Base-by-base conservation (phyloP, 2,329 filamentous ascomycete species). In the Alternaria brassicicola region DNA sequence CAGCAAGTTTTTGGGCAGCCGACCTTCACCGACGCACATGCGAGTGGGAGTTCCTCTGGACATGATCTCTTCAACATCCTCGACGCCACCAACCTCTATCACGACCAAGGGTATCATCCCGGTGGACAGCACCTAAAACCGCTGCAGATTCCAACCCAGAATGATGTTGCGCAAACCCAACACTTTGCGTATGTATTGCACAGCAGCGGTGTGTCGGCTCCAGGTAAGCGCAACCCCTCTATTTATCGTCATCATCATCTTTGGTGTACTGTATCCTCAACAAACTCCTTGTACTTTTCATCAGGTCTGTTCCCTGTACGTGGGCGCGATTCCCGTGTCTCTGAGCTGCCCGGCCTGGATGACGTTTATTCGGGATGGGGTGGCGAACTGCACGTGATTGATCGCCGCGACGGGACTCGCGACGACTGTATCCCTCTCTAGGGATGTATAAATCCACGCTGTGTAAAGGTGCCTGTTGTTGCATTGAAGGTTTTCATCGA, bases 1-100 rank as follows among this genome's bases (percentile, higher is more conserved):
- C 67, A 65, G 62, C 65, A 69, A 71, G 65, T 62, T 58, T 69
- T 73, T 77, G 74, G 74, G 67, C 68, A 66, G 67, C 74, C 67
- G 73, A 76, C 71, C 68, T 76, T 71, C 72, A 72, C 65, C 68
- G 71, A 70, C 62, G 63, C 57, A 42, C 69, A 67, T 77, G 75
- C 71, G 61, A 75, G 62, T 73, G 71, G 66, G 75, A 77, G 62
- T 77, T 77, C 69, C 71, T 76, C 70, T 77, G 75, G 75, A 76
- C 69, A 69, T 76, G 74, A 77, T 57, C 64, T 62, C 13, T 72
- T 70, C 71, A 65, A 68, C 48, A 61, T 66, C 28, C 64, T 74
- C 51, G 70, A 70, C 53, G 59, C 71, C 52, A 55, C 67, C 58
- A 55, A 67, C 26, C 65, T 75, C 57, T 72, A 72, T 39, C 57